Evolutionary conservation across 1,139 yeast species (phyloP).

Genomic region (Pichia sp.): DNA sequence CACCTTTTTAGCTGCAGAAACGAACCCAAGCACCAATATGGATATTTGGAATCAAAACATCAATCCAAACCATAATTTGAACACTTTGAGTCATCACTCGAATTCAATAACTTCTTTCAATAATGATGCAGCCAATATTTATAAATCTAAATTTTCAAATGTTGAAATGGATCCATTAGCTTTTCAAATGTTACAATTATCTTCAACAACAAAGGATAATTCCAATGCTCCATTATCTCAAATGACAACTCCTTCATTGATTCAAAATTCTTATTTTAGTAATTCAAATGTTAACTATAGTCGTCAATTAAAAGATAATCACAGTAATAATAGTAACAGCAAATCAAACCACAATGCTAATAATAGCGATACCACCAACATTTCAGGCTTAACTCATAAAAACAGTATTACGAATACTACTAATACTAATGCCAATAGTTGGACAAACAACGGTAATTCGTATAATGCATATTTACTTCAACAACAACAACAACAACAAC

Average conservation of each 20-base stretch:
- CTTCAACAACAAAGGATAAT: conserved; percentile 8
- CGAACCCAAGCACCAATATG: background rate
- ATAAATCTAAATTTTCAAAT: conserved; percentile 13
- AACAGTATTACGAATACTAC: background rate
- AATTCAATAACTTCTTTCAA: background rate
- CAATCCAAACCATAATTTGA: background rate
- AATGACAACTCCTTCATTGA: conserved; percentile 12
- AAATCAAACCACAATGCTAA: background rate
- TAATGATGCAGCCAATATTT: conserved; percentile 13
- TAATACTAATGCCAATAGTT: conserved; percentile 1
- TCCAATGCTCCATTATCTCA: conserved; percentile 5
- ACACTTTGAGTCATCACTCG: background rate
- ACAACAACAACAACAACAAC: conserved; percentile 13
- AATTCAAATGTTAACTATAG: conserved; percentile 12
- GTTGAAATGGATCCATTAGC: conserved; percentile 26
- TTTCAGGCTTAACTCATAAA: background rate
- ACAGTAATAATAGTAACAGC: background rate
- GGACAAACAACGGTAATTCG: conserved; percentile 3
- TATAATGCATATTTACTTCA: conserved; percentile 8
- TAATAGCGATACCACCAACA: conserved; percentile 3
- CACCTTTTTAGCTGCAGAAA: background rate
- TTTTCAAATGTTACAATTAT: conserved; percentile 22
- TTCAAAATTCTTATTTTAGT: conserved; percentile 10
- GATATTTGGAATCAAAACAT: conserved; percentile 8
- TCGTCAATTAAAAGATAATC: conserved; percentile 9